Evolutionary conservation across 371 early-diverging fungal genomes (phyloP).

Genomic region (Mortierella sp.): DNA sequence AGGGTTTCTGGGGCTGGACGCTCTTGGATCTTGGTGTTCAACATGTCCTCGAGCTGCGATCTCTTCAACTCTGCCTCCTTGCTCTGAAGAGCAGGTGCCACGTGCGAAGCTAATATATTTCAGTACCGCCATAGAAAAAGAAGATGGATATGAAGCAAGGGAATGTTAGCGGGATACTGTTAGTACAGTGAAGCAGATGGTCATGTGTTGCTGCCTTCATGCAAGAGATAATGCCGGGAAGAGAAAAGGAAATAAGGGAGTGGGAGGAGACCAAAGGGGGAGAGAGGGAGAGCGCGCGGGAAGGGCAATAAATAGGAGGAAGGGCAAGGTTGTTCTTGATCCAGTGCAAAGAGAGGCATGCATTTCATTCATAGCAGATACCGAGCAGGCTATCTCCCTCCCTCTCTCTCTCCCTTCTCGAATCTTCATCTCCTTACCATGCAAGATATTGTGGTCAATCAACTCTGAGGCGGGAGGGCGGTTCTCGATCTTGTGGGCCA

Average conservation of each 20-base stretch:
- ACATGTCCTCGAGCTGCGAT: conserved; percentile 69
- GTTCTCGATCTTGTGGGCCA: conserved; percentile 83
- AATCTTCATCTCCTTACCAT: conserved; percentile 52
- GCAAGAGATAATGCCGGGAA: conserved; percentile 6
- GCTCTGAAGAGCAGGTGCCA: conserved; percentile 71
- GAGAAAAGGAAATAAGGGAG: not conserved
- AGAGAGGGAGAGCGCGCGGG: not conserved
- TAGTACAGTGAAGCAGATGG: not conserved
- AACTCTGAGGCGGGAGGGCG: conserved; percentile 81
- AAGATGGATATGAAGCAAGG: not conserved
- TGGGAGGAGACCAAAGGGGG: not conserved
- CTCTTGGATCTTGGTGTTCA: conserved; percentile 75
- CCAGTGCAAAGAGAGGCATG: not conserved
- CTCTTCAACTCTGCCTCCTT: conserved; percentile 66
- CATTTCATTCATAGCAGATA: not conserved
- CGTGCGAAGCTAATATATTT: conserved; percentile 56
- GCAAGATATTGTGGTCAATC: conserved; percentile 79
- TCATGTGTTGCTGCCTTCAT: not conserved
- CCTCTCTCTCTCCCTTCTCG: not conserved
- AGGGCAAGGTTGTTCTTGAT: not conserved
- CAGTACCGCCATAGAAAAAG: not conserved
- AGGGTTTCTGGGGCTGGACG: conserved; percentile 74
- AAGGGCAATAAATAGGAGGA: not conserved
- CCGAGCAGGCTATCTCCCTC: not conserved
- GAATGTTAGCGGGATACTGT: not conserved